Evolutionary conservation across 257 asterid genomes (phyloP).

Genomic region (Primulina huaijiensis): DNA sequence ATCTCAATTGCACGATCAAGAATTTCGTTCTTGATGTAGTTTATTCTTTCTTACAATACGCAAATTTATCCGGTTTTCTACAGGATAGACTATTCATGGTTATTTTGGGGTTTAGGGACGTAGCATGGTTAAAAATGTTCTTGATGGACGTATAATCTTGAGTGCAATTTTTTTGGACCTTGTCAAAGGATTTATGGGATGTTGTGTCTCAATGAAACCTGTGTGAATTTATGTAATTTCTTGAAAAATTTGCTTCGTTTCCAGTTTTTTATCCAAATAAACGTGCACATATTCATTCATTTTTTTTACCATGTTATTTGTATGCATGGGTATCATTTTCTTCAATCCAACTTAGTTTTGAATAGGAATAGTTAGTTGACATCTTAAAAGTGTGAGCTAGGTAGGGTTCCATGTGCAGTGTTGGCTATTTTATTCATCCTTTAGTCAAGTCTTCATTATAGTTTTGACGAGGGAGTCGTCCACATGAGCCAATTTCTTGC

Average conservation of each 20-base stretch:
- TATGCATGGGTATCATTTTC: not conserved
- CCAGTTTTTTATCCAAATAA: not conserved
- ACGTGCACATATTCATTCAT: not conserved
- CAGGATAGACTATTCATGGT: not conserved
- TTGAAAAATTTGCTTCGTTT: not conserved
- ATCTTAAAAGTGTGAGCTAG: not conserved
- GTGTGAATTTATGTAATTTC: not conserved
- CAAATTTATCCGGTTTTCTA: not conserved
- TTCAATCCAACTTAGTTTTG: not conserved
- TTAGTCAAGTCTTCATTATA: not conserved
- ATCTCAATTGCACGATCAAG: too few species aligned
- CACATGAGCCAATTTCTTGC: not conserved
- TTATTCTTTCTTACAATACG: not conserved
- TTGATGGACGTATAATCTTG: not conserved
- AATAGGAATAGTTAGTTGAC: not conserved
- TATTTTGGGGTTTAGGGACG: constrained; percentile 1
- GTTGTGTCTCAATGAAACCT: too few species aligned
- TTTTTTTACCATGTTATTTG: not conserved
- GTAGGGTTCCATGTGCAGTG: constrained; percentile 7
- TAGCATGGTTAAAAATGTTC: not conserved
- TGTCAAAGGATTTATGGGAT: too few species aligned
- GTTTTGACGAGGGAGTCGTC: not conserved
- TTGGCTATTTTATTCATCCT: constrained; percentile 6
- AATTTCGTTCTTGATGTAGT: constrained; percentile 2
- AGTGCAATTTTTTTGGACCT: too few species aligned